Base-by-base conservation (phyloP, 495 filamentous ascomycete genomes). In the Cryomyces minteri region DNA sequence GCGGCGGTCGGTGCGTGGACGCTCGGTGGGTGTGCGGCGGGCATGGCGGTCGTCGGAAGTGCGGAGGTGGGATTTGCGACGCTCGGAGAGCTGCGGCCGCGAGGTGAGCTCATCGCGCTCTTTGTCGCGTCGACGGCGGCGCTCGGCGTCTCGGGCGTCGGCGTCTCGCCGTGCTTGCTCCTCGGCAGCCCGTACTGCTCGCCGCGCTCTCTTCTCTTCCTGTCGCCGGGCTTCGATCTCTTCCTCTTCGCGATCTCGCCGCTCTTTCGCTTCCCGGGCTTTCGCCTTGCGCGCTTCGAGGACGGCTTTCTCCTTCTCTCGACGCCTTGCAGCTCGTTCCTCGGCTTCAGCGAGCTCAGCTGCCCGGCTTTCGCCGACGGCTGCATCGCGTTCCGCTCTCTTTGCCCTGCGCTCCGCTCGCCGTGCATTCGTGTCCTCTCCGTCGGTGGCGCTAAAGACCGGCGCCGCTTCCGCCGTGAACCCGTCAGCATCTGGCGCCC, bases 141-240 rank as follows among this genome's bases (percentile, higher is more conserved):
- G 41, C 25, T 56, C 51, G 38, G 50, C 48, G 12, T 48, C 41
- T 33, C 50, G 41, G 25, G 45, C 48, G n/a, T 45, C 43, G 43
- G 4, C 12, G 33, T 47, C 45, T 1, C n/a, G 12, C 30, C 31
- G 30, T 10, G 8, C 8, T 12, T 11, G 11, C 14, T 68, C 40
- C 60, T 68, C 53, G 36, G 49, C 44, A 31, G 57, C 48, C 9
- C 51, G 48, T 18, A 53, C 49, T 30, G 70, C 64, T 48, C 69
- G 67, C 34, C 68, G 68, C 45, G 69, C 68, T 31, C 64, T 66
- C 42, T 64, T 65, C 32, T 73, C 68, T 47, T 68, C 70, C 10
- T 58, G 58, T 4, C 64, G 60, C 5, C 62, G 58, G 5, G 66
- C 61, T 44, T 71, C 63, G 25, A 55, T 52, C 45, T 71, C 69